These are phyloP conservation scores for Earliella scabrosa DNA, from an alignment of 1,284 basidiomycete species.

Conservation along the genomic window DNA sequence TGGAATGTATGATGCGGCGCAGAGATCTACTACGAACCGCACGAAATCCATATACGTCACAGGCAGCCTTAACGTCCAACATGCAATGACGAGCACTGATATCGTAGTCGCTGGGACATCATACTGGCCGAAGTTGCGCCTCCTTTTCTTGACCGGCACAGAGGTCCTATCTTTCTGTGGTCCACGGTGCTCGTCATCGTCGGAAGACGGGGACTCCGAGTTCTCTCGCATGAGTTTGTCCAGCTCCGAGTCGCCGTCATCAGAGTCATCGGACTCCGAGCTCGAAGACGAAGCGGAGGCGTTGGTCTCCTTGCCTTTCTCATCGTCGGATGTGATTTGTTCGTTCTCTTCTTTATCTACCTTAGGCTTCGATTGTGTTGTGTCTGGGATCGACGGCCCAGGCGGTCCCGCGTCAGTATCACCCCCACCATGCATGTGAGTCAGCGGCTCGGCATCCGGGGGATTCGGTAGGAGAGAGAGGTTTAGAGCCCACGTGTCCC, in stretches of 20 bases:
- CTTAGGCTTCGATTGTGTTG: too few species aligned
- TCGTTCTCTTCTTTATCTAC: too few species aligned
- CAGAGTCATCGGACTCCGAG: conserved; percentile 23
- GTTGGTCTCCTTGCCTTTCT: conserved; percentile 8
- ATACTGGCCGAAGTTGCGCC: conserved; percentile 35
- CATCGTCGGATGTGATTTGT: too few species aligned
- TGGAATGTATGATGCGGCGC: too few species aligned
- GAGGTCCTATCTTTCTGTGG: conserved; percentile 16
- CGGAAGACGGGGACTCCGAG: conserved; percentile 53
- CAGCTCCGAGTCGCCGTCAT: conserved; percentile 51
- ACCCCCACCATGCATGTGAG: conserved; percentile 43
- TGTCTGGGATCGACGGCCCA: too few species aligned
- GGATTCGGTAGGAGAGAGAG: conserved; percentile 65
- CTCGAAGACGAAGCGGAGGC: conserved; percentile 23
- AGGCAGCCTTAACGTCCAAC: conserved; percentile 81
- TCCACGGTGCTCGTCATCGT: conserved; percentile 37
- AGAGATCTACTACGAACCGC: too few species aligned
- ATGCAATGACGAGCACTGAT: conserved; percentile 69
- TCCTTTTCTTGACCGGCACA: conserved; percentile 4
- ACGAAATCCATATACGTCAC: conserved; percentile 77
- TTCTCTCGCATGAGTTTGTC: conserved; percentile 57
- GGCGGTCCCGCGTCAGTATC: conserved; percentile 5
- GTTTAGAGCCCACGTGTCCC: conserved; percentile 83
- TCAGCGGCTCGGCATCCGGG: conserved; percentile 62
- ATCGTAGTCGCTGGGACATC: conserved; percentile 66